Percentiles rank a stretch among this genome's conserved stretches.
These are phyloP conservation scores for Musa troglodytarum DNA, from an alignment of 176 grass and related monocot genomes.

Conservation along the genomic window DNA sequence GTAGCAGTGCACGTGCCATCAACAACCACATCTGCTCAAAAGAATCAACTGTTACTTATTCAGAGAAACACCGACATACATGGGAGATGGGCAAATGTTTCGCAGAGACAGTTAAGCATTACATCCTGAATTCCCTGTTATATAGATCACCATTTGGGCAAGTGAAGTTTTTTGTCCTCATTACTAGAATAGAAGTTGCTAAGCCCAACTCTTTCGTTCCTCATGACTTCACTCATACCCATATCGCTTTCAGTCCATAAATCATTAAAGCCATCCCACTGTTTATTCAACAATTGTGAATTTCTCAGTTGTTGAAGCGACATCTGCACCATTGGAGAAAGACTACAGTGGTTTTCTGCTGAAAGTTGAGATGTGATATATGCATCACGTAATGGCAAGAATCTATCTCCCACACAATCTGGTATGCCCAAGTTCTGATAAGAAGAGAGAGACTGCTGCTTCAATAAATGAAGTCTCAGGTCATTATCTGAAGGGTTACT, in stretches of 20 bases:
- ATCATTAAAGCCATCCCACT: conserved; percentile 74
- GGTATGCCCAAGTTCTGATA: conserved; percentile 49
- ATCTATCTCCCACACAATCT: conserved; percentile 39
- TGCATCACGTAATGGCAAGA: conserved; percentile 54
- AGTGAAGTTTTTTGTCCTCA: conserved; percentile 51
- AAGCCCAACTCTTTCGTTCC: conserved; percentile 33
- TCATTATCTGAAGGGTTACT: conserved; percentile 48
- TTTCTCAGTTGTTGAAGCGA: conserved; percentile 42
- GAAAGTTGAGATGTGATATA: conserved; percentile 47
- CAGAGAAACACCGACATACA: too few species aligned
- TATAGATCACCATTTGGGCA: conserved; percentile 48
- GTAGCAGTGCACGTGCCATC: too few species aligned
- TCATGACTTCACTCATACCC: conserved; percentile 42
- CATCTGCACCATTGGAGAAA: conserved; percentile 43
- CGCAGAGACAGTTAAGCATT: not conserved
- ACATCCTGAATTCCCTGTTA: conserved; percentile 79
- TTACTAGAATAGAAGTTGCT: conserved; percentile 41
- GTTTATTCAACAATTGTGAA: conserved; percentile 42
- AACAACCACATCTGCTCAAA: too few species aligned
- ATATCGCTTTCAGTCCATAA: conserved; percentile 39
- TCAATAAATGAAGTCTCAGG: conserved; percentile 51
- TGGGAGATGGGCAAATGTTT: too few species aligned
- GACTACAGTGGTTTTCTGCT: conserved; percentile 41
- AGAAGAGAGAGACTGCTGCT: conserved; percentile 55
- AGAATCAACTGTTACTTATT: too few species aligned